Evolutionary conservation across 768 basidiomycete genomes (phyloP).

Genomic region (Pisolithus sp.): DNA sequence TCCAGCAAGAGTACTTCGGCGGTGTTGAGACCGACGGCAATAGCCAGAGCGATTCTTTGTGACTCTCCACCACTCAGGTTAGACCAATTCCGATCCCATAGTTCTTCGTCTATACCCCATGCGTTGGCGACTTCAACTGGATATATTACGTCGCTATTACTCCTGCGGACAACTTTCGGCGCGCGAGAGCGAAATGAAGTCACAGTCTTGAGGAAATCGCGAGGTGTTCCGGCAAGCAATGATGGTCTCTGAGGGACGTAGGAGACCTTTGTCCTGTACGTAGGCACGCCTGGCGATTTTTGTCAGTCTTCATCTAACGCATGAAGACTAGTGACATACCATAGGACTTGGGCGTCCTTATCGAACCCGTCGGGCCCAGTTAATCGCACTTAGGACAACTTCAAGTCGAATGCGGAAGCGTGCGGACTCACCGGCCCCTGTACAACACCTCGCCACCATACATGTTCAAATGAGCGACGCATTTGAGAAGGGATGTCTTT

Average conservation of each 20-base stretch:
- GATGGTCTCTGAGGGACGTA: constrained; percentile 89
- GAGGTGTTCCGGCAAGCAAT: constrained; percentile 75
- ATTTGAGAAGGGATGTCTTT: constrained; percentile 78
- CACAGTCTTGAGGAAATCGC: constrained; percentile 59
- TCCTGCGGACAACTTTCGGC: constrained; percentile 6
- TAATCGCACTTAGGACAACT: neutral
- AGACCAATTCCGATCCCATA: constrained; percentile 80
- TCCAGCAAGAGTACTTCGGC: constrained; percentile 78
- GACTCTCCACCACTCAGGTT: constrained; percentile 82
- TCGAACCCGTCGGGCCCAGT: neutral
- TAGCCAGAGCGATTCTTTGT: constrained; percentile 75
- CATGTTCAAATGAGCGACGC: constrained; percentile 70
- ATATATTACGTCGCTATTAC: constrained; percentile 17
- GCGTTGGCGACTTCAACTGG: constrained; percentile 48
- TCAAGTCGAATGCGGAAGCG: neutral
- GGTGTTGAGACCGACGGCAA: constrained; percentile 63
- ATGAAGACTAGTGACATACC: constrained; percentile 29
- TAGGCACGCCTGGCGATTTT: constrained; percentile 55
- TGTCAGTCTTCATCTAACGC: constrained; percentile 1
- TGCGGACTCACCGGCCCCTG: constrained; percentile 52
- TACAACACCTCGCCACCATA: constrained; percentile 62
- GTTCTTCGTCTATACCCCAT: constrained; percentile 61
- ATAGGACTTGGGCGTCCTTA: constrained; percentile 44
- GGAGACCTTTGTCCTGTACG: constrained; percentile 69
- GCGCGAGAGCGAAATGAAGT: constrained; percentile 44